These are phyloP conservation scores for Vitis hybrid DNA, from an alignment of 177 flowering plant species.

Conservation along the genomic window DNA sequence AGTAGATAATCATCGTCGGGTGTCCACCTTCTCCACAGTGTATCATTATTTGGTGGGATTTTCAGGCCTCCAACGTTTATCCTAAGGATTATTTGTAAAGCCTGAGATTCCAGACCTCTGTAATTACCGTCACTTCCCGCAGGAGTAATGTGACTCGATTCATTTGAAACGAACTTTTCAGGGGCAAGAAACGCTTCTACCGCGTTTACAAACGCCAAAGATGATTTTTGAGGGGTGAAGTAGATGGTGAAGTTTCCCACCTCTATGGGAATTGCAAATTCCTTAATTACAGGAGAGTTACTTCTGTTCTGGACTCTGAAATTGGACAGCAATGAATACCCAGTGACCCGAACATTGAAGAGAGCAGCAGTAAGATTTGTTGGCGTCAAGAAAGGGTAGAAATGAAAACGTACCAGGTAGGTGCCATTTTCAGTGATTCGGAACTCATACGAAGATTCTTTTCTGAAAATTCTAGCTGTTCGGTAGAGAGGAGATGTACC, in stretches of 20 bases:
- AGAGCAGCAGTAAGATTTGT: conserved; percentile 15
- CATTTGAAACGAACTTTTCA: neutral
- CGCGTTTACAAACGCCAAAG: conserved; percentile 41
- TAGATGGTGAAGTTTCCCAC: conserved; percentile 11
- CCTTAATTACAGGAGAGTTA: too few species aligned
- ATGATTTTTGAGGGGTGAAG: conserved; percentile 16
- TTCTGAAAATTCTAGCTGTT: too few species aligned
- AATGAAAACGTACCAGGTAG: conserved; percentile 25
- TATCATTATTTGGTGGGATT: conserved; percentile 22
- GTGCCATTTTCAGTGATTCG: conserved; percentile 16
- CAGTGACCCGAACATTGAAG: conserved; percentile 23
- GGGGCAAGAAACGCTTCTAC: conserved; percentile 31
- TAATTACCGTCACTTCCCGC: neutral
- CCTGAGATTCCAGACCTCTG: conserved; percentile 5
- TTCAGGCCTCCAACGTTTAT: conserved; percentile 44
- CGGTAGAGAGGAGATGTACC: neutral
- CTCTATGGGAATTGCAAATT: neutral
- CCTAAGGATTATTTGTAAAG: conserved; percentile 32
- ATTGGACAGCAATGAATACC: conserved; percentile 12
- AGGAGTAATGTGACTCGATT: too few species aligned
- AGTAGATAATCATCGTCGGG: conserved; percentile 36
- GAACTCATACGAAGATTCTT: conserved; percentile 13
- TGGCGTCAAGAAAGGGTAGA: conserved; percentile 6
- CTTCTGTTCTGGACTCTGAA: too few species aligned
- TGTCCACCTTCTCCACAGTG: conserved; percentile 40